Percentiles rank a stretch among this genome's conserved stretches.
phyloP scores from a whole-genome alignment of 129 eudicot species.

The Chrysanthemum lavandulifolium region DNA sequence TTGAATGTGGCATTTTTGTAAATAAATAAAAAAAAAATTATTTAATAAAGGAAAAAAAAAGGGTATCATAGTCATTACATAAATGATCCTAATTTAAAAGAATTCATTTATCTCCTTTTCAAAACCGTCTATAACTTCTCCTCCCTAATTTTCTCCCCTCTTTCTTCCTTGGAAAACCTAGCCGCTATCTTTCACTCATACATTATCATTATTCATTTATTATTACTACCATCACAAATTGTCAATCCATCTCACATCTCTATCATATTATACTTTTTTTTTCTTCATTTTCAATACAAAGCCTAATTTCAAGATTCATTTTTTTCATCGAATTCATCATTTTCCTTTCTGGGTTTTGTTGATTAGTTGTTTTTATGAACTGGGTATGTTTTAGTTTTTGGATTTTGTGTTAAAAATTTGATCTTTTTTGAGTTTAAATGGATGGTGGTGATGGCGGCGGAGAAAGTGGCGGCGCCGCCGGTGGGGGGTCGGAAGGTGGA shows the following conservation, averaged over 20 bases:
- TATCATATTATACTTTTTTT: slow-evolving; percentile 24
- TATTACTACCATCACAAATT: slow-evolving; percentile 28
- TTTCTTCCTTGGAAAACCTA: no score
- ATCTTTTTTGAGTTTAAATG: slow-evolving; percentile 16
- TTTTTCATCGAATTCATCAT: no score
- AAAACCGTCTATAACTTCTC: no score
- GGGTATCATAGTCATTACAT: no score
- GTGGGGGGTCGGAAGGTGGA: slow-evolving; percentile 40
- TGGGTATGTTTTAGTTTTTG: slow-evolving; percentile 31
- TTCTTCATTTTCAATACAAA: slow-evolving; percentile 6
- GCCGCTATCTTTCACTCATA: no score
- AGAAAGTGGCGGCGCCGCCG: slow-evolving; percentile 32
- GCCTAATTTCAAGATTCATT: slow-evolving; percentile 18
- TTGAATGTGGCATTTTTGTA: no score
- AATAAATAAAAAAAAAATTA: no score
- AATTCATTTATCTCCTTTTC: no score
- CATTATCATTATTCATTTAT: slow-evolving; percentile 7
- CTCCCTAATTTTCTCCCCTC: no score
- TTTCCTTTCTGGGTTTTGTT: no score
- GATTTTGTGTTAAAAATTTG: slow-evolving; percentile 12
- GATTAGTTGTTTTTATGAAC: background rate
- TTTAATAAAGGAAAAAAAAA: no score
- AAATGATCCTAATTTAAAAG: no score
- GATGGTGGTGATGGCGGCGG: slow-evolving; percentile 36
- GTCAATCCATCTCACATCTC: slow-evolving; percentile 68